Evolutionary conservation across 106 monocot genomes (phyloP), one percentile per base, ranked within the genome.

Genomic region (Allium cepa): DNA sequence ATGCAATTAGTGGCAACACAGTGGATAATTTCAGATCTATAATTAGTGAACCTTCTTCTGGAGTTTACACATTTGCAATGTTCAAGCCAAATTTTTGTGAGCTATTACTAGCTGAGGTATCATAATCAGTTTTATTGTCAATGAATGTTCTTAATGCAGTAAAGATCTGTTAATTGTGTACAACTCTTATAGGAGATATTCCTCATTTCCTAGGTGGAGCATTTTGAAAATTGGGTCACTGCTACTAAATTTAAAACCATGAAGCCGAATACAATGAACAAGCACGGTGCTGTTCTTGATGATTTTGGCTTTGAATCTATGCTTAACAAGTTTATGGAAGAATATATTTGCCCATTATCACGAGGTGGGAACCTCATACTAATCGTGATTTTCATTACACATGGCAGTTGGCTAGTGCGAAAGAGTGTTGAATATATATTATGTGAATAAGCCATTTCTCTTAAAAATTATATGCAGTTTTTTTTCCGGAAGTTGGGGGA

Each of bases 211-310:
- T 76, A 97, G 97, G 84, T 97, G 16, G 86, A 89, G 71, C 84
- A 92, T 78, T 89, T 92, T 84, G 89, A 97, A 72, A 86, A 85
- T 47, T 92, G 92, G 88, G 82, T 92, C 17, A 73, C 49, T 67
- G 72, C 72, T 16, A 73, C 60, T 63, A 92, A 87, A 68, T 84
- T 92, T 66, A 97, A 84, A 79, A 85, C 89, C 70, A 89, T 89
- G 84, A 80, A 86, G 59, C 97, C 97, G 64, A 97, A 89, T 62
- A 97, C 92, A 53, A 84, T 97, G 97, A 97, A 97, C 59, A 97
- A 87, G 64, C 88, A 82, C 82, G 97, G 97, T 66, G 82, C 82
- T 66, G 97, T 97, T 73, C 89, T 92, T 69, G 97, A 97, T 87
- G 97, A 97, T 75, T 92, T 97, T 84, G 97, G 97, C 45, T 57